Conservation (phyloP, 208 protist species). For the Trypanosomatidae sp. region DNA sequence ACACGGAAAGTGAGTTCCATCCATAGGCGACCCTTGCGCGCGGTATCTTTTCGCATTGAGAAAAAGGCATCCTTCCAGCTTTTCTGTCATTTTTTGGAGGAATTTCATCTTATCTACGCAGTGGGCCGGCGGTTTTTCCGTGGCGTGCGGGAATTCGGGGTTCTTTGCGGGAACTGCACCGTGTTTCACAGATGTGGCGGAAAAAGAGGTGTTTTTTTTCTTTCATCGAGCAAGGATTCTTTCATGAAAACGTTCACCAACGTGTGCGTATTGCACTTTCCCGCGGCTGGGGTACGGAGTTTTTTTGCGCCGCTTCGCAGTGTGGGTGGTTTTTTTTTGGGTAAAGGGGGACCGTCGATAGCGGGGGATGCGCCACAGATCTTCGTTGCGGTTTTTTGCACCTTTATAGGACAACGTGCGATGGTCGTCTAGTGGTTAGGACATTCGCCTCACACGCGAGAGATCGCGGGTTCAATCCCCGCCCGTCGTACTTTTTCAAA, state of each 20-base stretch:
- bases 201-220: not conserved
- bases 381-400: fast-evolving
- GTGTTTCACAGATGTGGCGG: not conserved
- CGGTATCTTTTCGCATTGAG: not conserved
- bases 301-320: not conserved
- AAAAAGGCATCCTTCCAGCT: not conserved
- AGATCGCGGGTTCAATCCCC: slow-evolving; percentile 94
- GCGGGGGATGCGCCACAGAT: not conserved
- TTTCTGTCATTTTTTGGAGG: not conserved
- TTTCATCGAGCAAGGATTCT: not conserved
- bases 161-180: not conserved
- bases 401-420: slow-evolving; percentile 19
- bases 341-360: not conserved
- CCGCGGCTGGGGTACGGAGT: too few species aligned
- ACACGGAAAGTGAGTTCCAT: not conserved
- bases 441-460: slow-evolving; percentile 95
- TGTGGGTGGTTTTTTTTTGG: not conserved
- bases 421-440: slow-evolving; percentile 96
- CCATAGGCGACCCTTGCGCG: not conserved
- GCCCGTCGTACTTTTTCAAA: slow-evolving; percentile 69
- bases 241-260: not conserved
- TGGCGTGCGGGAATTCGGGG: not conserved
- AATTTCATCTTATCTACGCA: not conserved
- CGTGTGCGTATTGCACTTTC: not conserved
- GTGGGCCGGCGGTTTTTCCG: not conserved